Evolutionary conservation across 1,284 basidiomycete genomes (phyloP), one percentile per base, ranked within the genome.

Genomic region (Apiotrichum domesticum): DNA sequence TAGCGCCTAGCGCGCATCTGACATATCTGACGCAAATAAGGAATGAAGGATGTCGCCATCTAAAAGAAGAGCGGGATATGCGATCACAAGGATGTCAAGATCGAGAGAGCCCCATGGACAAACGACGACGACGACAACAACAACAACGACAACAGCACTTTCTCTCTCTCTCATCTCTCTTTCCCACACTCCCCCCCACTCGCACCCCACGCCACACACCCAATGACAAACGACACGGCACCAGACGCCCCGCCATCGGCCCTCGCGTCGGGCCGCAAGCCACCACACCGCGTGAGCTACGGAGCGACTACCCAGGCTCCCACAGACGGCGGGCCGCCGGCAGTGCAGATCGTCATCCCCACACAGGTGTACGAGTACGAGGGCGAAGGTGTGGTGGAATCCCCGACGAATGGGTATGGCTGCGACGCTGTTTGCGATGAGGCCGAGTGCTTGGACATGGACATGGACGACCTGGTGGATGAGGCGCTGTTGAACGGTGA

Each of bases 221-320:
- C 21, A 21, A 21, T 21, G 21, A 21, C 21, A 21, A 21, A 21
- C 21, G 21, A 21, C 21, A 21, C 21, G 21, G 21, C 21, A 21
- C 21, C 21, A 21, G 21, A 21, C 21, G 21, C 21, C 35, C 32
- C 41, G 41, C 32, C 34, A 35, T 37, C 53, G 29, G 4, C 46
- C 11, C 3, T 6, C 46, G 21, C 21, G 21, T 21, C 21, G 21
- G 21, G 21, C 21, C 21, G 21, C 21, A 32, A 44, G 35, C 15
- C 39, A 32, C 15, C 21, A 11, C 41, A 41, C 32, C 46, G 44
- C 29, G 53, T 47, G n/a, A 59, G 42, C 33, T 55, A 59, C 35
- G 57, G 57, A 37, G 54, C 53, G 39, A 53, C 56, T 3, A 43
- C 35, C 6, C n/a, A 47, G 9, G 54, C 45, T 10, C 54, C 58